Percentiles rank a stretch among this genome's conserved stretches.
Evolutionary conservation across 331 rosid species (phyloP).

Genomic region (Rosa hybrid): DNA sequence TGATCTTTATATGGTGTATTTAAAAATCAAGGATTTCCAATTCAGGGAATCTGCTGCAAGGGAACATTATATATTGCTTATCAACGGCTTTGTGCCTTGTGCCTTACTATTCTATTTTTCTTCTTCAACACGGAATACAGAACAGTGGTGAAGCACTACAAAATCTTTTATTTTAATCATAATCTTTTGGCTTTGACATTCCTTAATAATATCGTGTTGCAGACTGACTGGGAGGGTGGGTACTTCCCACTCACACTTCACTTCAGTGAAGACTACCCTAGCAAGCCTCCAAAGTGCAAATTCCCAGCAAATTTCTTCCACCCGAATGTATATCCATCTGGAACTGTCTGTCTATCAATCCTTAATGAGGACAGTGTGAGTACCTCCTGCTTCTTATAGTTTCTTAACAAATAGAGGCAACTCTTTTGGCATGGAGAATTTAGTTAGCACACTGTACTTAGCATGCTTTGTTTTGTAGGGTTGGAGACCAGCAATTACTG

Average conservation of each 20-base stretch:
- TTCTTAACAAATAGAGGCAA: neutral
- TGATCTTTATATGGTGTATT: neutral
- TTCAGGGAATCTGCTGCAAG: neutral
- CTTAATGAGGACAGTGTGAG: constrained; percentile 97
- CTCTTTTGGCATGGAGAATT: neutral
- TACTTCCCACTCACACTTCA: constrained; percentile 79
- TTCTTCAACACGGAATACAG: neutral
- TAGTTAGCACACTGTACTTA: neutral
- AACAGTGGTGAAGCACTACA: neutral
- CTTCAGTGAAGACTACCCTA: constrained; percentile 97
- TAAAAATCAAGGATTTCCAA: neutral
- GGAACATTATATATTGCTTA: neutral
- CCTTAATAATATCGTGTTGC: constrained; percentile 24
- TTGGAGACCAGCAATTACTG: constrained; percentile 97
- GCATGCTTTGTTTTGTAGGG: constrained; percentile 50
- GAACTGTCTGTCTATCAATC: constrained; percentile 94
- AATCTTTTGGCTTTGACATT: neutral
- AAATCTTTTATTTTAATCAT: neutral
- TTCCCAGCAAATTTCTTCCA: constrained; percentile 93
- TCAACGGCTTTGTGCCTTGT: neutral
- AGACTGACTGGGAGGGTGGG: constrained; percentile 99
- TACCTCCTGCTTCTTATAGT: constrained; percentile 20
- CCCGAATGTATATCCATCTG: constrained; percentile 96
- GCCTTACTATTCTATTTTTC: neutral
- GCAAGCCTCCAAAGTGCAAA: constrained; percentile 96